Conservation (phyloP, 345 rosid species). For the Citrus hindsii region DNA sequence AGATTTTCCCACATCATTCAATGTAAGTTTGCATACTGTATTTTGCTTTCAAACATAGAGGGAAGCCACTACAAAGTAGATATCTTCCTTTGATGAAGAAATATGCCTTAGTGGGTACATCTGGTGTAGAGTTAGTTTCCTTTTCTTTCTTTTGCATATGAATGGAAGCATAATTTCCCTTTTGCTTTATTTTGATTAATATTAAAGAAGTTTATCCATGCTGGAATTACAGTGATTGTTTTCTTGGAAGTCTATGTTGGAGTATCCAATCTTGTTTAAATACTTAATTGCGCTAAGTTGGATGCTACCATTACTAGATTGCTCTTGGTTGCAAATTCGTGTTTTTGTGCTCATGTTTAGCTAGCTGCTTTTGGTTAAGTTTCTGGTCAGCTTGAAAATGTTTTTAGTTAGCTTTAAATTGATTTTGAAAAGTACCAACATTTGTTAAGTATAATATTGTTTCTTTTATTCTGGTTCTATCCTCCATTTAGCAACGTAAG, state of each 20-base stretch:
- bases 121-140: background rate
- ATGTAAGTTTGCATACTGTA: background rate
- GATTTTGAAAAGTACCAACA: background rate
- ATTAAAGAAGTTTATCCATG: background rate
- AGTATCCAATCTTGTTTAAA: background rate
- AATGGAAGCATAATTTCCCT: background rate
- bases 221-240: background rate
- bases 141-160: background rate
- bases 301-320: background rate
- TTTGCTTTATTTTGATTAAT: background rate
- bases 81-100: background rate
- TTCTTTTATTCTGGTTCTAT: background rate
- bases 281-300: background rate
- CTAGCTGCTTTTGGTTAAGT: background rate
- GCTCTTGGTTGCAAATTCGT: background rate
- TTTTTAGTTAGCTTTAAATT: background rate
- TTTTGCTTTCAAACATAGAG: background rate
- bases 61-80: background rate
- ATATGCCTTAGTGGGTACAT: background rate
- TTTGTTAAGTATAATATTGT: background rate
- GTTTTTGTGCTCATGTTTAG: background rate
- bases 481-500: background rate
- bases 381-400: background rate
- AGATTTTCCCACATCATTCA: background rate
- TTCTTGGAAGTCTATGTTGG: background rate